Evolutionary conservation across 1,284 basidiomycete species (phyloP).

Genomic region (Leccinum pachyderme): DNA sequence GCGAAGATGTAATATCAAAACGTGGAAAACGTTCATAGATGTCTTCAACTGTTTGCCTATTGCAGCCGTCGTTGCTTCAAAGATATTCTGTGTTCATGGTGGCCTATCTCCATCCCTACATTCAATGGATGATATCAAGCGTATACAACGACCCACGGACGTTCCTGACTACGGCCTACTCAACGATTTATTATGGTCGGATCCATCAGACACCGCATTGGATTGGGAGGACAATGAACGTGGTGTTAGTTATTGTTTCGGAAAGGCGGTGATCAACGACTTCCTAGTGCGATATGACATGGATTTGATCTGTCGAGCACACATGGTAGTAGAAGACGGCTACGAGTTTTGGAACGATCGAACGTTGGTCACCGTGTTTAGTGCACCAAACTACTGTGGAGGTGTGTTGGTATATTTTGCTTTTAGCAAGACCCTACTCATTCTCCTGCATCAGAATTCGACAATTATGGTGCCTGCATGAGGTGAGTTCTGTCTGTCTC

Average conservation of each 20-base stretch:
- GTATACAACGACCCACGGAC: conserved; percentile 97
- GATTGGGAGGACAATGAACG: conserved; percentile 99
- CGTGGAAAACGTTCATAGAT: conserved; percentile 99
- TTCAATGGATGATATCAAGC: conserved; percentile 98
- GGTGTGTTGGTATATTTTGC: conserved; percentile 50
- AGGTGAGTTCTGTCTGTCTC: conserved; percentile 47
- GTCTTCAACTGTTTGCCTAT: conserved; percentile 99
- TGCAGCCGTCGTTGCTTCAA: conserved; percentile 97
- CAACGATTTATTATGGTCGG: conserved; percentile 98
- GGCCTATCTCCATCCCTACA: conserved; percentile 97
- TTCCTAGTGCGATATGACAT: conserved; percentile 94
- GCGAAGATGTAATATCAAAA: conserved; percentile 98
- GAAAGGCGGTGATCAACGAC: conserved; percentile 95
- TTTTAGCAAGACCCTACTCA: conserved; percentile 15
- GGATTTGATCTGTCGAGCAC: conserved; percentile 98
- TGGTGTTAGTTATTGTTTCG: conserved; percentile 99
- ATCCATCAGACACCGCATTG: conserved; percentile 95
- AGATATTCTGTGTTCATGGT: conserved; percentile 99
- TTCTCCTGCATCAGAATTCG: conserved; percentile 65
- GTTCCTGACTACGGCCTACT: conserved; percentile 99
- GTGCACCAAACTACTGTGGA: conserved; percentile 96
- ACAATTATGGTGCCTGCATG: conserved; percentile 98
- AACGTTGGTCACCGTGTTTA: conserved; percentile 97
- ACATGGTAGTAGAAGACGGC: conserved; percentile 99
- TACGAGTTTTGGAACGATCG: conserved; percentile 99